Conservation (phyloP, 192 early-diverging fungal genomes). For the Gonapodya sp. region DNA sequence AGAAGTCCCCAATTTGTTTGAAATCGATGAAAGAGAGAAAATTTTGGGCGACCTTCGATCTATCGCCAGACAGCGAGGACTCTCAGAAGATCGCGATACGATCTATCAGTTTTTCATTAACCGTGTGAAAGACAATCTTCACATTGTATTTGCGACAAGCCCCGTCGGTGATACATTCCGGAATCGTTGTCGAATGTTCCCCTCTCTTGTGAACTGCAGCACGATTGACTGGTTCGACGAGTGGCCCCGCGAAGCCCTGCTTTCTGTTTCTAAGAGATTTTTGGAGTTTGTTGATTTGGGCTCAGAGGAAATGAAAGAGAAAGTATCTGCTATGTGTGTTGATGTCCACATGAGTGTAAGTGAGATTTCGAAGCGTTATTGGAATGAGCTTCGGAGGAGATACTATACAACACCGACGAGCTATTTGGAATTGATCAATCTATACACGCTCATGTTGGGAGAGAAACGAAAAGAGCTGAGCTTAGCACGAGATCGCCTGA, state of each 20-base stretch:
- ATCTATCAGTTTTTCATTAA: constrained; percentile 34
- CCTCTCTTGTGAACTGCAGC: constrained; percentile 53
- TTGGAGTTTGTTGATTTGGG: constrained; percentile 39
- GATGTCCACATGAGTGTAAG: constrained; percentile 37
- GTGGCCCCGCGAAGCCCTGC: constrained; percentile 54
- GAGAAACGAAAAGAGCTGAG: constrained; percentile 38
- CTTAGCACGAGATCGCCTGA: constrained; percentile 37
- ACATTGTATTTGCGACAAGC: constrained; percentile 54
- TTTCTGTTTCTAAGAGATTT: constrained; percentile 49
- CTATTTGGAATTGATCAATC: constrained; percentile 8
- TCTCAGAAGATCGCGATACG: constrained; percentile 9
- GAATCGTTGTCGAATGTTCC: constrained; percentile 42
- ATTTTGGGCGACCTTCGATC: constrained; percentile 7
- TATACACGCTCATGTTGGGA: constrained; percentile 1
- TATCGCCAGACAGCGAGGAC: neutral
- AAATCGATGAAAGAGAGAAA: constrained; percentile 12
- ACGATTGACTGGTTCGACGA: constrained; percentile 62
- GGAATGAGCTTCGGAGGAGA: constrained; percentile 1
- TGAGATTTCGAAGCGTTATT: constrained; percentile 47
- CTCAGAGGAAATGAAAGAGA: constrained; percentile 23
- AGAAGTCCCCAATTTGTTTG: constrained; percentile 12
- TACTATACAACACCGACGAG: constrained; percentile 15
- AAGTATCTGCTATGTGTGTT: constrained; percentile 39
- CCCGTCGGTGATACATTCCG: constrained; percentile 55
- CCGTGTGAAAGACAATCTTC: constrained; percentile 44